Conservation (phyloP, 176 grass and related monocot genomes). For the Lolium multiflorum region DNA sequence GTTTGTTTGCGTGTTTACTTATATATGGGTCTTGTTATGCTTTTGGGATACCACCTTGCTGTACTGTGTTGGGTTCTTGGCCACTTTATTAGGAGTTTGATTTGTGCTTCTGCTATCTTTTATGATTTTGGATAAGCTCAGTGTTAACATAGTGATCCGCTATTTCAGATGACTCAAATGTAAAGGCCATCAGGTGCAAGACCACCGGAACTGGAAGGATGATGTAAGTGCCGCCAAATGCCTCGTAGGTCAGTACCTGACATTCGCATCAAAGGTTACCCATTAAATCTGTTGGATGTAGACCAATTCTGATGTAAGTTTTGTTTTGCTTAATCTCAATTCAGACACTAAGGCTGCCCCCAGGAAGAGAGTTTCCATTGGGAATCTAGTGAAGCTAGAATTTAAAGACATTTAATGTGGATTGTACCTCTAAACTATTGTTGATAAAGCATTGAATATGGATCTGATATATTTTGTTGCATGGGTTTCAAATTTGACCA, state of each 20-base stretch:
- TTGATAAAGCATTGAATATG: conserved; percentile 15
- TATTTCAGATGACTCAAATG: conserved; percentile 77
- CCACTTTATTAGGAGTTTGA: neutral
- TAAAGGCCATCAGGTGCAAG: conserved; percentile 87
- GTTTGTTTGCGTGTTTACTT: neutral
- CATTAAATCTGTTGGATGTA: neutral
- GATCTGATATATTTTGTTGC: neutral
- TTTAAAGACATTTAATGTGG: conserved; percentile 9
- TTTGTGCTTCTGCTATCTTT: too few species aligned
- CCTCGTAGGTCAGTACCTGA: conserved; percentile 63
- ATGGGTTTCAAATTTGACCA: neutral
- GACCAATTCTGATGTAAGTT: neutral
- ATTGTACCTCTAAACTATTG: conserved; percentile 1
- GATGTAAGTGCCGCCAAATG: conserved; percentile 75
- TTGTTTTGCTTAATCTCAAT: too few species aligned
- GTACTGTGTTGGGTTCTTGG: too few species aligned
- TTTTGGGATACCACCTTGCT: neutral
- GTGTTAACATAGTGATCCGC: neutral
- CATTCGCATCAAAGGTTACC: neutral
- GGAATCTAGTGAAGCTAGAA: conserved; percentile 25
- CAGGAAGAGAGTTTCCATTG: neutral
- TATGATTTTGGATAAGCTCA: neutral
- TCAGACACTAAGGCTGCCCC: conserved; percentile 50
- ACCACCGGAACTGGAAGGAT: conserved; percentile 85
- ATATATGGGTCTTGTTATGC: neutral